Base-by-base conservation (phyloP, 179 eudicot genomes). In the Beta macrorhiza region DNA sequence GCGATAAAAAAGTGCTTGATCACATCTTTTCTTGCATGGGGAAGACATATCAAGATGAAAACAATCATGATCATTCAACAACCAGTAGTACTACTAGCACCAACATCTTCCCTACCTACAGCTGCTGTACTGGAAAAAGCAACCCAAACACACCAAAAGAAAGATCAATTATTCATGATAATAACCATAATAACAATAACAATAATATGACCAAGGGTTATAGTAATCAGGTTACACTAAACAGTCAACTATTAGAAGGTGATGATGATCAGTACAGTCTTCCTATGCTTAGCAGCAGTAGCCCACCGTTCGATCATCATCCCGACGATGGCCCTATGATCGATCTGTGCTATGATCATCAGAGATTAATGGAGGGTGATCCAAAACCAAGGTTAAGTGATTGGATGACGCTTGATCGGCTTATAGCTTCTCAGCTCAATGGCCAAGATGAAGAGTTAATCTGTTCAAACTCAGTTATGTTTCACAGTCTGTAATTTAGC, bases 11-110 rank as follows among this genome's bases (percentile, higher is more conserved):
- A 2, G 65, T 56, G 13, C 17, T 75, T 57, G 67, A 56, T 75
- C 78, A 75, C 51, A 17, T 75, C 29, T 75, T 75, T 75, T 75
- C 67, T 75, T 75, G 78, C 67, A 75, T 75, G 65, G 78, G 45
- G 22, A 75, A 74, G 13, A 15, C 76, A 8, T 16, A 14, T 74
- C 64, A 74, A 32, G 64, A 74, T 55, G 14, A 74, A 8, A 74
- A 29, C 44, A 29, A 19, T 75, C 63, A n/a, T 72, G 64, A 74
- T 29, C 63, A 13, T 32, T 63, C 77, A 74, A 74, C 78, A 37
- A 75, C 67, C 10, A 17, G 20, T 37, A 29, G 25, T 25, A 29
- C 61, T 9, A 19, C 32, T 17, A 75, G 0, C 5, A 25, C 45
- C 63, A 25, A 55, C 45, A 32, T 32, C 67, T 17, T 58, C 52